Evolutionary conservation across 75 land plant genomes (phyloP), one percentile per base, ranked within the genome.

Genomic region (Sequoiadendron giganteum): DNA sequence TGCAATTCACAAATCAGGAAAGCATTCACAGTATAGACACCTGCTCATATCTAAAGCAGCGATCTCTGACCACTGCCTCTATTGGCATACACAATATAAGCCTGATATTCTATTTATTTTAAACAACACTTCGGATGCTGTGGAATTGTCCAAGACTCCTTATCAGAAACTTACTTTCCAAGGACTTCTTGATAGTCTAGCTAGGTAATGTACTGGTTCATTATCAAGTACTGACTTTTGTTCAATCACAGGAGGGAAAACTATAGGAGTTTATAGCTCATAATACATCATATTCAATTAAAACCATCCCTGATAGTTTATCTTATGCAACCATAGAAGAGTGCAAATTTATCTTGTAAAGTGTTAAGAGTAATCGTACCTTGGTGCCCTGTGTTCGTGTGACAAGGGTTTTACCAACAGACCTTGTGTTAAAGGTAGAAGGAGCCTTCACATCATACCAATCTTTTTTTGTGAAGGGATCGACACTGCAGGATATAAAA

Each of bases 371-470:
- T 8, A 1, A 47, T 10, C 15, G 1, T 14, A 95, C 98, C 98
- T 96, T 97, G 18, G 98, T 97, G 8, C 99, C 99, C 93, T 96
- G 97, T 11, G 98, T 97, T 38, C 99, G 88, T 78, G 97, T 91
- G 28, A 97, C 98, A 13, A 97, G 96, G 9, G 99, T 97, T 61
- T 96, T 97, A 38, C 99, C 99, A 39, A 97, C 90, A 25, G 92
- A 88, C 61, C 94, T 89, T 13, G 73, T 87, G 7, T 19, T 85
- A 86, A 97, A 97, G 47, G 93, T 77, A 13, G 96, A 90, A 0
- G 98, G 98, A 1, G 99, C 99, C 89, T 97, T 97, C 86, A 97
- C 91, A 47, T 97, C 99, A 86, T 97, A 97, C 99, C 98, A 97
- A 85, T 97, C 99, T 94, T 97, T 97, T 94, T 96, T 97, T 13